Conservation (phyloP, 495 filamentous ascomycete genomes). For the Sporormia fimetaria region DNA sequence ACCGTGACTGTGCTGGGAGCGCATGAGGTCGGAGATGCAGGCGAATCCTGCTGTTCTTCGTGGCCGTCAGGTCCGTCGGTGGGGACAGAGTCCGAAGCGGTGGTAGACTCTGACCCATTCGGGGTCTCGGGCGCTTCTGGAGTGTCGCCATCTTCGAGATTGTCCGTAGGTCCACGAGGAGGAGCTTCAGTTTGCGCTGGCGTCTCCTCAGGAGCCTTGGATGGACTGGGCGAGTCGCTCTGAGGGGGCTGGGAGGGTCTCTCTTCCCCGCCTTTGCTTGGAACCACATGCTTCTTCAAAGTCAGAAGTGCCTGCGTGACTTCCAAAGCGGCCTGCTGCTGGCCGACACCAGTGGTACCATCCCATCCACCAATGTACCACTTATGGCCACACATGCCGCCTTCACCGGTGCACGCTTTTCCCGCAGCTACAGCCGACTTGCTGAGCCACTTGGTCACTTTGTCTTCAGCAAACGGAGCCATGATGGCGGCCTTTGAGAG, state of each 20-base stretch:
- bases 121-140: no score
- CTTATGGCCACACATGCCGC: conserved; percentile 26
- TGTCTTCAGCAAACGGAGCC: conserved; percentile 31
- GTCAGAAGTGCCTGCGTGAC: conserved; percentile 48
- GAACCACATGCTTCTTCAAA: conserved; percentile 9
- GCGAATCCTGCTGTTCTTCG: no score
- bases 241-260: conserved; percentile 6
- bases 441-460: conserved; percentile 27
- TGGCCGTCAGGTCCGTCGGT: no score
- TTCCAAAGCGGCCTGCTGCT: conserved; percentile 62
- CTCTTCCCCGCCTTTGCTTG: conserved; percentile 5
- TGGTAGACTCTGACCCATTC: no score
- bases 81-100: no score
- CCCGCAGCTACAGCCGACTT: conserved; percentile 34
- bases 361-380: conserved; percentile 37
- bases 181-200: not conserved
- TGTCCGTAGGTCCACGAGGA: no score
- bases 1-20: no score
- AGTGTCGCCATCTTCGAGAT: no score
- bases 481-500: conserved; percentile 34
- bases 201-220: not conserved
- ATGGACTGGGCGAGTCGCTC: not conserved
- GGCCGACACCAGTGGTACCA: conserved; percentile 40
- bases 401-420: conserved; percentile 31
- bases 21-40: no score